These are phyloP conservation scores for Curvularia spicifera DNA, from an alignment of 2,329 filamentous ascomycete species.

Conservation along the genomic window DNA sequence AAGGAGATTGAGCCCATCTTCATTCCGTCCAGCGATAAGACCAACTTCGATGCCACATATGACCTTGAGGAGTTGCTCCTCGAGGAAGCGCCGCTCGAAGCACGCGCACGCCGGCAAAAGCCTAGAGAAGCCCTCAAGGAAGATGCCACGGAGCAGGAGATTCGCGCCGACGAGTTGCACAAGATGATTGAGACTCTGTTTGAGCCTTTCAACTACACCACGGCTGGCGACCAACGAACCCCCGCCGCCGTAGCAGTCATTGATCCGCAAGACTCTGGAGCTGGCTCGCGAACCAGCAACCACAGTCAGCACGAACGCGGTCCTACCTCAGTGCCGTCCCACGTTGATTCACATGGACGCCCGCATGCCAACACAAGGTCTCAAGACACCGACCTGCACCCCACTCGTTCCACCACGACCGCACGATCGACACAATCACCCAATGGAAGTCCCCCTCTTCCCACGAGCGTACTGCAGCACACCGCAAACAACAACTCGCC, in stretches of 20 bases:
- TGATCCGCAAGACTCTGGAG: constrained; percentile 39
- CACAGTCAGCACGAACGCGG: constrained; percentile 43
- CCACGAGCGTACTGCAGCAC: constrained; percentile 34
- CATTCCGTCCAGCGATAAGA: constrained; percentile 93
- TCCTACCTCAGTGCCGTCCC: constrained; percentile 39
- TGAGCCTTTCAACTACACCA: constrained; percentile 92
- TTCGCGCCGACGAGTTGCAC: constrained; percentile 91
- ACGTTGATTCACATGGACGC: constrained; percentile 44
- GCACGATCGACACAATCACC: constrained; percentile 55
- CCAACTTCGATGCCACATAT: constrained; percentile 98
- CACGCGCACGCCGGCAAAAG: constrained; percentile 89
- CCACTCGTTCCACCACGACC: constrained; percentile 46
- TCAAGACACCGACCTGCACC: constrained; percentile 48
- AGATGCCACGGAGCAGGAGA: constrained; percentile 93
- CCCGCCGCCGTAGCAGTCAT: constrained; percentile 45
- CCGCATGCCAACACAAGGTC: constrained; percentile 42
- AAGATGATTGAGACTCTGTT: constrained; percentile 94
- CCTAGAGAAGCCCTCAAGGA: constrained; percentile 89
- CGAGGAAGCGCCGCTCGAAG: constrained; percentile 94
- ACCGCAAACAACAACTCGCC: constrained; percentile 37
- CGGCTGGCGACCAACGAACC: constrained; percentile 75
- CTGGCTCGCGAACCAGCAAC: constrained; percentile 44
- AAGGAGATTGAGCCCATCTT: constrained; percentile 94
- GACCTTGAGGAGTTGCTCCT: constrained; percentile 92
- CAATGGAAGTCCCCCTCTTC: constrained; percentile 56